Conservation (phyloP, 164 flowering plant species). For the Macadamia integrifolia region DNA sequence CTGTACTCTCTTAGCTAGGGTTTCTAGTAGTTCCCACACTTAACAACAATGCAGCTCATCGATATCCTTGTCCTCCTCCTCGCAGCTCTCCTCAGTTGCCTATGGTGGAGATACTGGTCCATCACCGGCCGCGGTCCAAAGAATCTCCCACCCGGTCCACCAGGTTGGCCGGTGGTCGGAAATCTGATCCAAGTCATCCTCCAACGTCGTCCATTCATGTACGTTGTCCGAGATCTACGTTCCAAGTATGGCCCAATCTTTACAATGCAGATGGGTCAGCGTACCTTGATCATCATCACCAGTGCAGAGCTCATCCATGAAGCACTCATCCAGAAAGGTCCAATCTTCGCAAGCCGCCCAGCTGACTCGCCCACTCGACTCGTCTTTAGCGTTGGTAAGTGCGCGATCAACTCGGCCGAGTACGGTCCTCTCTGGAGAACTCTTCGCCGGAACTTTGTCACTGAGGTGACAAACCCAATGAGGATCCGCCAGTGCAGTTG, state of each 20-base stretch:
- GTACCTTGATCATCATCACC: constrained; percentile 64
- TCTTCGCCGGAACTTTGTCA: constrained; percentile 68
- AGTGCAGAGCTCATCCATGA: constrained; percentile 73
- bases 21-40: background rate
- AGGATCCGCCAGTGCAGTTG: constrained; percentile 65
- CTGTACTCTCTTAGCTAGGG: no score
- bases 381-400: constrained; percentile 70
- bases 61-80: constrained; percentile 32
- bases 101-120: constrained; percentile 60
- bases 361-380: constrained; percentile 72
- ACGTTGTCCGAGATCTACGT: constrained; percentile 58
- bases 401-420: constrained; percentile 89
- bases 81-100: constrained; percentile 21
- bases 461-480: constrained; percentile 62
- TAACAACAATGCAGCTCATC: constrained; percentile 33
- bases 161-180: constrained; percentile 86
- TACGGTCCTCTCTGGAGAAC: constrained; percentile 86
- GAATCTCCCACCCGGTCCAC: constrained; percentile 84
- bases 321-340: constrained; percentile 69
- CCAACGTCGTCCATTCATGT: constrained; percentile 64
- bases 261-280: constrained; percentile 90
- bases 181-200: constrained; percentile 71
- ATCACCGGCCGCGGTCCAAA: constrained; percentile 28
- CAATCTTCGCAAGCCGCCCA: constrained; percentile 72
- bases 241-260: constrained; percentile 73